Base-by-base conservation (phyloP, 2,329 filamentous ascomycete species). In the Gremmenia infestans region DNA sequence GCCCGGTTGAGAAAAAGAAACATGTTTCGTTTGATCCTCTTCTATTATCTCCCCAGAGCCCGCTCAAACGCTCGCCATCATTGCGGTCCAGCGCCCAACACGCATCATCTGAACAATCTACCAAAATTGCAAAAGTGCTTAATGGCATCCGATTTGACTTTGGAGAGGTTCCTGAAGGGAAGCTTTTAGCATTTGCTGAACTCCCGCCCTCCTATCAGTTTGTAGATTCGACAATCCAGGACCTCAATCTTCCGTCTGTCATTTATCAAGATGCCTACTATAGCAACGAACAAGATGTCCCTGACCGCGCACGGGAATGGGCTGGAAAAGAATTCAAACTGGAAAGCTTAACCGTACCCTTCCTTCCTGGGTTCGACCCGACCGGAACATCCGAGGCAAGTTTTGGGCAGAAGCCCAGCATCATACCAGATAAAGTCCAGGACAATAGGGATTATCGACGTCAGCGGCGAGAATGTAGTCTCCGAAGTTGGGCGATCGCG, bases 201-300 rank as follows among this genome's bases (percentile, higher is more conserved):
- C 51, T 70, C 4, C 76, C 79, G 28, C 79, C 79, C 2, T 68
- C 72, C 1, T 55, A 56, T 47, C 60, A 74, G 46, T 79, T 76
- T 63, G 74, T 91, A 1, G 67, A 74, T 2, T 73, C 74, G 1
- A 87, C 83, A 0, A 78, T 91, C 69, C 71, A 78, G 62, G 69
- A 76, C n/a, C 72, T 78, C 55, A 78, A 78, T 12, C 72, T 85
- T 8, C 87, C 88, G 0, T 78, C 86, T 56, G 80, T 88, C 14
- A 80, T 97, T 49, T 95, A 96, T 61, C 89, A 91, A 70, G 86
- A 91, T 67, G 86, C 92, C 0, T 92, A 87, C 66, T 97, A 96
- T 68, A 89, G 91, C 63, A 79, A 89, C 28, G 90, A 95, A 59
- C 79, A 78, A 50, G 94, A 97, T 71, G 88, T 97, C 0, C 91